phyloP scores from a whole-genome alignment of 169 alveolate species.

The Perkinsus olseni region DNA sequence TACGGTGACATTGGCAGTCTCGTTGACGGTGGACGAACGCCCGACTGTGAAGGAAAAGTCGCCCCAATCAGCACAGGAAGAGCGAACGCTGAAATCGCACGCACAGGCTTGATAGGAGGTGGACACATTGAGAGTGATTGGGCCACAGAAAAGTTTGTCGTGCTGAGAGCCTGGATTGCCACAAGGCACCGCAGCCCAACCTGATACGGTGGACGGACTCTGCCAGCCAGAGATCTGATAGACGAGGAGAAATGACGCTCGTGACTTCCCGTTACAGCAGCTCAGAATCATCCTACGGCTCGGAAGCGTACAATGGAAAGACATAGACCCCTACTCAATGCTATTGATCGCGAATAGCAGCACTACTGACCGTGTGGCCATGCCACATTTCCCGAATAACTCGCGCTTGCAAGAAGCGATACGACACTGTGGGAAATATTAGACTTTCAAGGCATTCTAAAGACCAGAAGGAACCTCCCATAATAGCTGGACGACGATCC shows the following conservation, averaged over 20 bases:
- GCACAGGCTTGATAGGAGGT: neutral
- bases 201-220: neutral
- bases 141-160: neutral
- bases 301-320: too few relatives aligned
- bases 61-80: neutral
- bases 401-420: too few relatives aligned
- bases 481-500: neutral
- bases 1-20: neutral
- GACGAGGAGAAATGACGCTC: too few relatives aligned
- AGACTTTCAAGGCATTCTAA: too few relatives aligned
- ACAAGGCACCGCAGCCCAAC: neutral
- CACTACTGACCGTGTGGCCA: too few relatives aligned
- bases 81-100: neutral
- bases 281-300: too few relatives aligned
- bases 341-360: too few relatives aligned
- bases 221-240: neutral
- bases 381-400: too few relatives aligned
- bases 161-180: neutral
- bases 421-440: too few relatives aligned
- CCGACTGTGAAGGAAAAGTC: neutral
- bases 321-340: too few relatives aligned
- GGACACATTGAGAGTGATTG: neutral
- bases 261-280: too few relatives aligned
- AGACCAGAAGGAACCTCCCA: too few relatives aligned
- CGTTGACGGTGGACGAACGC: neutral